These are phyloP conservation scores for Grosmannia clavigera DNA, from an alignment of 2,329 filamentous ascomycete species.

Conservation along the genomic window DNA sequence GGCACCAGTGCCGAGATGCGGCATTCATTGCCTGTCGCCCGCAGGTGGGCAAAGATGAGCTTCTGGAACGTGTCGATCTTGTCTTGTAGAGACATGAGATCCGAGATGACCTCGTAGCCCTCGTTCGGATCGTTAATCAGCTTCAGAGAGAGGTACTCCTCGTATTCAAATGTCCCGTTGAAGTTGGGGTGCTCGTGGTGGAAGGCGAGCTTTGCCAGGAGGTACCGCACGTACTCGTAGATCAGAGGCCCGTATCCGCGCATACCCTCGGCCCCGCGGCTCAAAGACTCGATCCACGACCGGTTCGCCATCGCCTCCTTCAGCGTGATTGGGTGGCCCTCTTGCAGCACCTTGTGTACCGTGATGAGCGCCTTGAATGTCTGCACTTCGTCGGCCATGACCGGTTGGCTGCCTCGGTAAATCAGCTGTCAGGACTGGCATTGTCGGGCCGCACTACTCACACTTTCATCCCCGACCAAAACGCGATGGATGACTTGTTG, in stretches of 20 bases:
- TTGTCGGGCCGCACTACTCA: slow-evolving; percentile 22
- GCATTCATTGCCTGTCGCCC: slow-evolving; percentile 83
- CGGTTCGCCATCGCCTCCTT: slow-evolving; percentile 82
- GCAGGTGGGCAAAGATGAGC: slow-evolving; percentile 94
- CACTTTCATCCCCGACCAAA: slow-evolving; percentile 99
- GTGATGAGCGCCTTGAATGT: slow-evolving; percentile 98
- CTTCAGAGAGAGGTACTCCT: slow-evolving; percentile 96
- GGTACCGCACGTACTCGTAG: slow-evolving; percentile 90
- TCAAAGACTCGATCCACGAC: slow-evolving; percentile 85
- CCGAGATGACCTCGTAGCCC: slow-evolving; percentile 90
- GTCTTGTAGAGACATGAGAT: slow-evolving; percentile 93
- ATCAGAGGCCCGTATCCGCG: slow-evolving; percentile 88
- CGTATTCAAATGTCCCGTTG: slow-evolving; percentile 97
- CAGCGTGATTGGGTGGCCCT: slow-evolving; percentile 80
- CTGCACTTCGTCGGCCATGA: slow-evolving; percentile 94
- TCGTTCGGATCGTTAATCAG: slow-evolving; percentile 98
- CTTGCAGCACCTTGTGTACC: slow-evolving; percentile 92
- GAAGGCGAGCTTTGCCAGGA: slow-evolving; percentile 90
- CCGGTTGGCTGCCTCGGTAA: slow-evolving; percentile 62
- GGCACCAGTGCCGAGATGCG: slow-evolving; percentile 88
- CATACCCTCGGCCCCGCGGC: slow-evolving; percentile 75
- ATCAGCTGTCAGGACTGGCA: background rate
- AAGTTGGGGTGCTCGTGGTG: slow-evolving; percentile 95
- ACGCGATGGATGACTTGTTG: slow-evolving; percentile 86
- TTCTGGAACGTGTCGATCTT: slow-evolving; percentile 99